A percentile compares a stretch with the other conserved stretches of the same genome.
phyloP scores from a whole-genome alignment of 495 filamentous ascomycete species.

The Cladorrhinum samala region DNA sequence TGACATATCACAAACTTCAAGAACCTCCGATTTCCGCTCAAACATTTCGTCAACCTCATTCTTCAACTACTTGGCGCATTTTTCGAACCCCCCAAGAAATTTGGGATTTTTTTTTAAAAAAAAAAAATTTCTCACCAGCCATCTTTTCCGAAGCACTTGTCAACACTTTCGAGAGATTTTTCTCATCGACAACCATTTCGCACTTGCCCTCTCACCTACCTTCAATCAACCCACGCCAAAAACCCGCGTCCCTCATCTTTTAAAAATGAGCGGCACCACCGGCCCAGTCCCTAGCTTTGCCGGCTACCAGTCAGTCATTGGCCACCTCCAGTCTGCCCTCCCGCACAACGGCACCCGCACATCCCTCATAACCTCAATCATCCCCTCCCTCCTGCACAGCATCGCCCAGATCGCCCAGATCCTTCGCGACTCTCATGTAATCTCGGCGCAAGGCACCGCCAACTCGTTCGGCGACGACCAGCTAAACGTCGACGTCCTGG shows the following conservation, averaged over 20 bases:
- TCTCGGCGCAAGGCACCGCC: constrained; percentile 38
- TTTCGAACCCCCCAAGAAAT: too few relatives aligned
- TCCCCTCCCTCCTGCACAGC: constrained; percentile 35
- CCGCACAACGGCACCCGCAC: constrained; percentile 5
- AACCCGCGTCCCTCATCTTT: too few relatives aligned
- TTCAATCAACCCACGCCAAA: not conserved
- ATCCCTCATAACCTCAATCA: constrained; percentile 24
- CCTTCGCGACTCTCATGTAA: constrained; percentile 33
- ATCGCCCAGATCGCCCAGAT: constrained; percentile 30
- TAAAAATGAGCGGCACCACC: not conserved
- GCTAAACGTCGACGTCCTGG: constrained; percentile 48
- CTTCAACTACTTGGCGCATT: too few relatives aligned
- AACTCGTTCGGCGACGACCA: constrained; percentile 51
- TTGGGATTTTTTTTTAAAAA: too few relatives aligned
- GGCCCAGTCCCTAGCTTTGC: not conserved
- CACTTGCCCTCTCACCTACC: too few relatives aligned
- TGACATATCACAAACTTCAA: too few relatives aligned
- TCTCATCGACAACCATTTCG: too few relatives aligned
- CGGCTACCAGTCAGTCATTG: not conserved
- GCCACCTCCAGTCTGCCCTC: constrained; percentile 11
- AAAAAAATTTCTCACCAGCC: too few relatives aligned
- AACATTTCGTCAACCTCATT: too few relatives aligned
- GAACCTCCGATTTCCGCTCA: too few relatives aligned
- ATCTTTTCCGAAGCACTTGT: too few relatives aligned
- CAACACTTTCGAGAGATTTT: too few relatives aligned